phyloP scores from a whole-genome alignment of 2,329 filamentous ascomycete species.

The Exophiala lecanii-corni region DNA sequence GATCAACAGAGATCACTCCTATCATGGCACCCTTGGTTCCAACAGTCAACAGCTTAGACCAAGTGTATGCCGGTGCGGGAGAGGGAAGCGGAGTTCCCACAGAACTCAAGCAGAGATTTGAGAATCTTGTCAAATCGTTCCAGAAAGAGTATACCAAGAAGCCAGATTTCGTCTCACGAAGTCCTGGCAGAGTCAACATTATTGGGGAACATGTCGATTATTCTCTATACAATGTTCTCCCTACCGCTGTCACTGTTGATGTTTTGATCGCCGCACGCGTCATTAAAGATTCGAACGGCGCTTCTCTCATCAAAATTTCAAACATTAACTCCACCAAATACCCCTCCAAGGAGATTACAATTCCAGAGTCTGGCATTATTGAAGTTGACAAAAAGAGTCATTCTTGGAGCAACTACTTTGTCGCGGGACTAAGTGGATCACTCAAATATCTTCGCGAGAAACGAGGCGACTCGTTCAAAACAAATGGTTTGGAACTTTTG shows the following conservation, averaged over 20 bases:
- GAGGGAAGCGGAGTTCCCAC: constrained; percentile 70
- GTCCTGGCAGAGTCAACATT: constrained; percentile 92
- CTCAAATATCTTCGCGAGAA: constrained; percentile 70
- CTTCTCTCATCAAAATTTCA: constrained; percentile 66
- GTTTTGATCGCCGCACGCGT: constrained; percentile 75
- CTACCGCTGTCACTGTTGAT: constrained; percentile 91
- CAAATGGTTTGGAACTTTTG: constrained; percentile 77
- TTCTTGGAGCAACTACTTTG: constrained; percentile 99
- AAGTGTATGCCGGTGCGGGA: constrained; percentile 24
- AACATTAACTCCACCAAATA: constrained; percentile 77
- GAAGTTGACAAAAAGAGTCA: constrained; percentile 79
- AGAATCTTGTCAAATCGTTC: constrained; percentile 67
- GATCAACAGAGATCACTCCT: neutral
- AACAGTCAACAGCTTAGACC: constrained; percentile 22
- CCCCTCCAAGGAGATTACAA: constrained; percentile 66
- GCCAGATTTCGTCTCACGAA: constrained; percentile 79
- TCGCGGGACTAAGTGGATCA: constrained; percentile 79
- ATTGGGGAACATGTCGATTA: constrained; percentile 99
- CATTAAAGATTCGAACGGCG: constrained; percentile 38
- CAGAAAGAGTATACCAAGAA: constrained; percentile 62
- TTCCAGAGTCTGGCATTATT: constrained; percentile 59
- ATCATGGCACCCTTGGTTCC: constrained; percentile 21
- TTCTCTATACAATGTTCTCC: constrained; percentile 89
- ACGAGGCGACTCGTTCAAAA: constrained; percentile 56
- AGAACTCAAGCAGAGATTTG: constrained; percentile 70